Base-by-base conservation (phyloP, 805 yeast species). In the Hyphopichia homilentoma region DNA sequence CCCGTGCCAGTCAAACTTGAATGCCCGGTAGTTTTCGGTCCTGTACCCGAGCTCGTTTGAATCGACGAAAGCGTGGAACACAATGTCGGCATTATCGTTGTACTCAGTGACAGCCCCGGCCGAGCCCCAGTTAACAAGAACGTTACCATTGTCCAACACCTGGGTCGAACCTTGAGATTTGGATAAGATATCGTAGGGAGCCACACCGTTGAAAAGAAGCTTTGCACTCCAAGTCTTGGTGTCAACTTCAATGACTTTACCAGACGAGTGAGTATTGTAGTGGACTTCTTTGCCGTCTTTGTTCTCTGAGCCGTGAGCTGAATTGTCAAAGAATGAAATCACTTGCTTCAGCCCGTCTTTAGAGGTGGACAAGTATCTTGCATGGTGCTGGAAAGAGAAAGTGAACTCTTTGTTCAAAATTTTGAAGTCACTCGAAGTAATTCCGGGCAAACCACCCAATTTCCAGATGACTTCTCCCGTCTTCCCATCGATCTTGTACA, bases 371-470 rank as follows among this genome's bases (percentile, higher is more conserved):
- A 53, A 39, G 34, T 30, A 52, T 29, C 64, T 40, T 8, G 66
- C 65, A 40, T 60, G 66, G 44, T 62, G 68, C 39, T 62, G 68
- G 46, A 48, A 62, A 6, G 59, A 52, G 34, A 61, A 59, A 11
- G 43, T 45, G 34, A 59, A 44, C 32, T 50, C 47, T 9, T 45
- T 49, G 17, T 36, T 30, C 27, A 23, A 12, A 29, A 12, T 32
- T n/a, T n/a, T n/a, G 27, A 47, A 50, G 28, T 40, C 39, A 16
- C 48, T 40, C 5, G 36, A 12, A 13, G 49, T 45, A 6, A 36
- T 25, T 4, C 44, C 46, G 7, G 48, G 48, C 20, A 53, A 40
- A 4, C 57, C 59, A 13, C 61, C 61, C 11, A 59, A 34, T 34
- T 54, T 59, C 65, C 66, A 61, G 16, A 58, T 27, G 11, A 61